Base-by-base conservation (phyloP, 2,329 filamentous ascomycete genomes). In the Fusarium sp. region DNA sequence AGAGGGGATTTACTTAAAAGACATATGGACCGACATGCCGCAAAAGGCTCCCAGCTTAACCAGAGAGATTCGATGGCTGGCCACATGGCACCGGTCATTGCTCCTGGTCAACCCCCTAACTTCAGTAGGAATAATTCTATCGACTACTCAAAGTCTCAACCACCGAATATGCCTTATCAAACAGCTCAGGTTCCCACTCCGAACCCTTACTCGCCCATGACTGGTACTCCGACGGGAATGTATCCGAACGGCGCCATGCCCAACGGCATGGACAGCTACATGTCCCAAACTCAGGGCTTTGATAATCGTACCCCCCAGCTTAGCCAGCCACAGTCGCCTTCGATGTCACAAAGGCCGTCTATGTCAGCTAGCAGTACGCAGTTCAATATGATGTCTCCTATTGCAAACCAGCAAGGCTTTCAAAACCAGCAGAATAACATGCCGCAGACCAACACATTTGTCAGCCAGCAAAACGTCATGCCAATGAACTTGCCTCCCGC, bases 1-100 rank as follows among this genome's bases (percentile, higher is more conserved):
- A 88, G 95, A 63, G 92, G 96, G 67, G 95, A 99, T 76, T 83
- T 99, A 56, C 93, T 95, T 73, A 90, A 95, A 72, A 88, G 91
- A 38, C 91, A 95, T 76, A 86, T 88, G 73, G 91, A 94, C 74
- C 86, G 91, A 39, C 91, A 94, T 76, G 91, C 88, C 11, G 91
- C 90, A 47, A 90, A 91, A 72, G 91, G 90, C 45, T 92, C 91
- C 15, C 88, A 91, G 61, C 78, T 93, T 51, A 89, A 89, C 73
- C 87, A 90, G 54, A 91, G 91, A 76, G 90, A 93, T 72, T 87
- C 73, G 7, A 73, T 75, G 57, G 69, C 65, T 4, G 68, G 70
- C 29, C 69, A 75, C 46, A 67, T 72, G 44, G 79, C 78, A 28
- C 75, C 77, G 54, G 72, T 77, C 31, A 81, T 80, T 69, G 67